Base-by-base conservation (phyloP, 177 flowering plant species). In the Vitis hybrid region DNA sequence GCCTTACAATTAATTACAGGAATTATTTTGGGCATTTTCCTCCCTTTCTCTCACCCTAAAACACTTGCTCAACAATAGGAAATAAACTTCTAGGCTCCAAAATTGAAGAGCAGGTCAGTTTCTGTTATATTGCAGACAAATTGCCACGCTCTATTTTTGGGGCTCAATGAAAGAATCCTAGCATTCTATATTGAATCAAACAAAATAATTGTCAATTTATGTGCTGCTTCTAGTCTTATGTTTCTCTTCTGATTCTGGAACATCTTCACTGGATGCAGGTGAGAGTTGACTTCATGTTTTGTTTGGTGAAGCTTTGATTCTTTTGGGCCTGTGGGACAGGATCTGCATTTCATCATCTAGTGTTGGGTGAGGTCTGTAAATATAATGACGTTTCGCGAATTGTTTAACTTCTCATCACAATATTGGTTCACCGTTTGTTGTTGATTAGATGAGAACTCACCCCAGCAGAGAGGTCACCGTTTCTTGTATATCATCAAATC, bases 211-310 rank as follows among this genome's bases (percentile, higher is more conserved):
- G 45, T 39, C 45, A 6, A 39, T 39, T 39, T 39, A 39, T 39
- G 8, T 39, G 45, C 45, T 39, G 45, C 45, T 39, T 39, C 15
- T 19, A 32, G 26, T 19, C 11, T n/a, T 8, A 14, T 56, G 3
- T 34, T 52, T 19, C 30, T 21, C 9, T 51, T 60, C 14, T 57
- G 56, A 60, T 19, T 51, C 6, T 62, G 51, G 52, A 32, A 3
- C n/a, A 52, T 51, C 59, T 62, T 67, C 59, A 56, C 17, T 62
- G 57, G 45, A 58, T 67, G 70, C 75, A 75, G 75, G 78, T 57
- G 72, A 75, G 65, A 64, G 75, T 61, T 76, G 61, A 68, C 3
- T 2, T 60, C 26, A 48, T 51, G 26, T 8, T 19, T 30, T 34
- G 39, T 39, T 49, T 39, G 62, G 5, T 49, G 17, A 21, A 6